Evolutionary conservation across 495 filamentous ascomycete species (phyloP).

Genomic region (Clohesyomyces aquaticus): DNA sequence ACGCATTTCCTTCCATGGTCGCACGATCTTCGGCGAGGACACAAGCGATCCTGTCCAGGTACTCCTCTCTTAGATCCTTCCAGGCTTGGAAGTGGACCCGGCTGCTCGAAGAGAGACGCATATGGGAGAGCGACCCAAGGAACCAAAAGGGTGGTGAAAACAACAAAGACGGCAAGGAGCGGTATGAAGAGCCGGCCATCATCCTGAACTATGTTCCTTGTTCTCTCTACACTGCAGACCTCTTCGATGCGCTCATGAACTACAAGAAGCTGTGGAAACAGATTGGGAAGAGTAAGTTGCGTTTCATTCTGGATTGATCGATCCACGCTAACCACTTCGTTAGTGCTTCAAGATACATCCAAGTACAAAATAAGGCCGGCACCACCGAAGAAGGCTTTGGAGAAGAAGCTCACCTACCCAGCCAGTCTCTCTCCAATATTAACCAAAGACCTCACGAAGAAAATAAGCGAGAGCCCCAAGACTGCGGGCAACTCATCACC

Average conservation of each 20-base stretch:
- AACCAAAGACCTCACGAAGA: conserved; percentile 4
- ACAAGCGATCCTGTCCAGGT: conserved; percentile 42
- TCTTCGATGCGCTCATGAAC: conserved; percentile 46
- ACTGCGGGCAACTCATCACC: conserved; percentile 3
- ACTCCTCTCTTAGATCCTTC: conserved; percentile 44
- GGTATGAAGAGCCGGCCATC: conserved; percentile 40
- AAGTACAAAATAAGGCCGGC: conserved; percentile 27
- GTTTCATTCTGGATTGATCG: not conserved
- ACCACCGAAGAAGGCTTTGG: conserved; percentile 10
- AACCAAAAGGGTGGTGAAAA: conserved; percentile 30
- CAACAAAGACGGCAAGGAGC: conserved; percentile 33
- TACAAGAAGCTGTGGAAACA: conserved; percentile 44
- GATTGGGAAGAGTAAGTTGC: conserved; percentile 39
- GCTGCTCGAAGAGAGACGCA: conserved; percentile 14
- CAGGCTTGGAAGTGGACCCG: conserved; percentile 40
- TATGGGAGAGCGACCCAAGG: conserved; percentile 27
- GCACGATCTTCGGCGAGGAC: conserved; percentile 44
- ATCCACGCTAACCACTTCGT: conserved; percentile 3
- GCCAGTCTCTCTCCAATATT: conserved; percentile 12
- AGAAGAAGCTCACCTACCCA: not conserved
- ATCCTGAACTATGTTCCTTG: conserved; percentile 46
- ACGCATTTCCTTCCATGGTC: conserved; percentile 45
- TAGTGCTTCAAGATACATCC: conserved; percentile 34
- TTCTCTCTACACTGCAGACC: conserved; percentile 45
- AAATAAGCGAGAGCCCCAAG: not conserved